phyloP scores from a whole-genome alignment of 1,284 basidiomycete species.

The Ceratobasidium sp. region DNA sequence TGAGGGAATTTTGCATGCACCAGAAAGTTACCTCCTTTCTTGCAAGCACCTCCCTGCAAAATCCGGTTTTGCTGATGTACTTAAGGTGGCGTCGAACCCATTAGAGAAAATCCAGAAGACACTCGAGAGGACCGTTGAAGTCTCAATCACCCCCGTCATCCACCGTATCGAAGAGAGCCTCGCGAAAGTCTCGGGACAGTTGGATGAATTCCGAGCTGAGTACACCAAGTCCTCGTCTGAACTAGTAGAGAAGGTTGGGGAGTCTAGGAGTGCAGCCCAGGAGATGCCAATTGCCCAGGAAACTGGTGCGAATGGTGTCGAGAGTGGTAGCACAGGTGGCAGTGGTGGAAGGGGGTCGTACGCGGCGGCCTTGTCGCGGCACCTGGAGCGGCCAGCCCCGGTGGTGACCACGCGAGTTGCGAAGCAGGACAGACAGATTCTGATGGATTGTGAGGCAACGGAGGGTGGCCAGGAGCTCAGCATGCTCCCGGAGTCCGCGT shows the following conservation, averaged over 20 bases:
- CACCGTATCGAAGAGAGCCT: not conserved
- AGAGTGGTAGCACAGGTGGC: not conserved
- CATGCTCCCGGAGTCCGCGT: not conserved
- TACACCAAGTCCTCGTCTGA: not conserved
- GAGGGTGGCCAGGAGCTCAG: not conserved
- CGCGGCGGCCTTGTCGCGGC: not conserved
- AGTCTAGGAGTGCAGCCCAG: not conserved
- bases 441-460: not conserved
- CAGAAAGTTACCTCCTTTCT: no score
- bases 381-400: conserved; percentile 1
- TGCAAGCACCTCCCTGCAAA: no score
- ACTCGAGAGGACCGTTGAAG: not conserved
- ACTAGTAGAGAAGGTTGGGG: not conserved
- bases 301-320: not conserved
- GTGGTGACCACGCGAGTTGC: not conserved
- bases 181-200: not conserved
- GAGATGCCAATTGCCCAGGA: not conserved
- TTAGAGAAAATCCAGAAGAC: not conserved
- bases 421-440: conserved; percentile 8
- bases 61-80: not conserved
- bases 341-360: not conserved
- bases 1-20: no score
- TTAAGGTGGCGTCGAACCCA: conserved; percentile 2
- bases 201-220: not conserved
- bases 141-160: not conserved